Percentiles rank a stretch among this genome's conserved stretches.
Evolutionary conservation across 208 protist species (phyloP).

Genomic region (Crithidia bombi): DNA sequence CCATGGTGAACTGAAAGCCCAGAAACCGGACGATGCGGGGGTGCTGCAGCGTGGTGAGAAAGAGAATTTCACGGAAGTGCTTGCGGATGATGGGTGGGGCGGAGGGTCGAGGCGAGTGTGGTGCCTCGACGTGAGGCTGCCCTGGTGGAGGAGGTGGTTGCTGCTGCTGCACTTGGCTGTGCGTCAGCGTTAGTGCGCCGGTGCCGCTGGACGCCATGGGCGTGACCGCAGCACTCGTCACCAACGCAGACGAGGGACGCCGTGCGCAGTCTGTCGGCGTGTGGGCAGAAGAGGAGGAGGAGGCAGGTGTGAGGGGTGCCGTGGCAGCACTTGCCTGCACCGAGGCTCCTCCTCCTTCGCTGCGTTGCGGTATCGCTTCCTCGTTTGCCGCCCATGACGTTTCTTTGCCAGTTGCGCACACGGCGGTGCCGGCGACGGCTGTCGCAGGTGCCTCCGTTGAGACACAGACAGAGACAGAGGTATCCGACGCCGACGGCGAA

Average conservation of each 20-base stretch:
- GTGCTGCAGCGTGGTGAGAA: conserved; percentile 79
- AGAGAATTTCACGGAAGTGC: conserved; percentile 73
- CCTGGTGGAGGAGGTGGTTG: neutral
- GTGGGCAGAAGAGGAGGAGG: neutral
- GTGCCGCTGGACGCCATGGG: neutral
- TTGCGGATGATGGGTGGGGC: conserved; percentile 37
- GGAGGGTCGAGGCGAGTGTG: neutral
- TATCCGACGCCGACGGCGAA: conserved; percentile 1
- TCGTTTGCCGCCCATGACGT: neutral
- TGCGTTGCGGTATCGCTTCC: conserved; percentile 5
- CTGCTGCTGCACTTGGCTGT: neutral
- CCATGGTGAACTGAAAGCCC: conserved; percentile 60
- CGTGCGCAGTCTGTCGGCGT: neutral
- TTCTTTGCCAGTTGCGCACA: neutral
- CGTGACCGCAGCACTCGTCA: neutral
- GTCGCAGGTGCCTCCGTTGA: neutral
- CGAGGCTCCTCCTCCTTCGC: conserved; percentile 10
- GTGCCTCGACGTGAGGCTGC: conserved; percentile 1
- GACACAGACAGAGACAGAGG: neutral
- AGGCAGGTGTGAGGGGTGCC: conserved; percentile 6
- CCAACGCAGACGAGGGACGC: conserved; percentile 11
- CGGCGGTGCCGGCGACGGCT: neutral
- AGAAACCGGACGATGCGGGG: conserved; percentile 85
- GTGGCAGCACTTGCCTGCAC: conserved; percentile 6
- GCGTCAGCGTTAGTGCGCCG: neutral